Evolutionary conservation across 1,284 basidiomycete species (phyloP), one percentile per base, ranked within the genome.

Genomic region (Boletus sp.): DNA sequence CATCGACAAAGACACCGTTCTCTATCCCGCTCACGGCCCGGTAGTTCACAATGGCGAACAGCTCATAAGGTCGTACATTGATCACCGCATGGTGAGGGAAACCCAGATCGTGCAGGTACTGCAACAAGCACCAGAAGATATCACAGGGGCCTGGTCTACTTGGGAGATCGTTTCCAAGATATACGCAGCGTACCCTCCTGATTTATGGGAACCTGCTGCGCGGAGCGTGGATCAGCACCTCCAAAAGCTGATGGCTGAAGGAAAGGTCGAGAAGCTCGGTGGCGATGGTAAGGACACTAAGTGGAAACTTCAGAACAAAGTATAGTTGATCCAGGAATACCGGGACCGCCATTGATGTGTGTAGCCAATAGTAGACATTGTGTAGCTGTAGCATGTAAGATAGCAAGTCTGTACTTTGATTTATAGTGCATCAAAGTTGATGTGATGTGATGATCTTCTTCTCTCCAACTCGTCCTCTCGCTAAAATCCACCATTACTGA

Each of bases 351-450:
- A 23, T 42, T 19, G 39, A 30, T 29, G n/a, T n/a, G n/a, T 41
- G 36, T 46, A 19, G 13, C 14, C 12, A 34, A 42, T 38, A 45
- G 2, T 29, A 26, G 23, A 48, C 42, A 47, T 40, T 41, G 46
- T 47, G 52, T 57, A 50, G 14, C 17, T 16, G 3, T 58, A 52
- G 40, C 39, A 22, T 63, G 46, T 61, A 61, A 41, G 45, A 44
- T 57, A 52, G 38, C 40, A 20, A 40, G 20, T 39, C 23, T 10
- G 19, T 8, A 40, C 19, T 17, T 13, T 10, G 14, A 4, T 46
- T 60, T 69, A 96, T 63, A 96, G 70, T 10, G 95, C 94, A 66
- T 95, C 93, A 67, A 97, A 97, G 61, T 98, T 98, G 69, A 98
- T 96, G 59, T 92, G 88, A 69, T 96, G 93, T 41, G 94, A 88